Conservation (phyloP, 2,329 filamentous ascomycete genomes). For the Periconia digitata region DNA sequence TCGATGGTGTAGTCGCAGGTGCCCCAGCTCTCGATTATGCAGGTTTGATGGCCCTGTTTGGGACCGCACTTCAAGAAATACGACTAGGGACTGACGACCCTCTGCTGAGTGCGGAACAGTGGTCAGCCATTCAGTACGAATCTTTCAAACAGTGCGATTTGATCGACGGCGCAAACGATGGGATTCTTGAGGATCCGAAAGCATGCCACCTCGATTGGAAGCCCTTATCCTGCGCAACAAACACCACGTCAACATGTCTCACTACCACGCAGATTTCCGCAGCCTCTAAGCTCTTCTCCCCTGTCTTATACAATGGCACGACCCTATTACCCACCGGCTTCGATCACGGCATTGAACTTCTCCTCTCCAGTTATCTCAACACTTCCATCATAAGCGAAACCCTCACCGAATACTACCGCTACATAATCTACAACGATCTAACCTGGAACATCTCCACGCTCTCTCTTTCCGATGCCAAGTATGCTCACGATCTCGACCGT, state of each 20-base stretch:
- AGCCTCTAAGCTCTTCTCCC: conserved; percentile 25
- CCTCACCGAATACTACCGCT: conserved; percentile 44
- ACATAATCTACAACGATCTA: conserved; percentile 45
- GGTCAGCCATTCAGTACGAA: conserved; percentile 43
- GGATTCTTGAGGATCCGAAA: conserved; percentile 49
- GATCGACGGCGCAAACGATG: conserved; percentile 52
- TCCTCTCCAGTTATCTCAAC: conserved; percentile 27
- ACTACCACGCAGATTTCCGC: conserved; percentile 22
- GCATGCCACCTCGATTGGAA: conserved; percentile 19
- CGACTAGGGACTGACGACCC: conserved; percentile 27
- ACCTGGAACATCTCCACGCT: conserved; percentile 41
- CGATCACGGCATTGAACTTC: conserved; percentile 9
- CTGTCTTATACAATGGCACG: conserved; percentile 13
- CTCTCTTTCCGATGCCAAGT: conserved; percentile 36
- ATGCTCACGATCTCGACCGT: conserved; percentile 15
- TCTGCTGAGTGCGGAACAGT: conserved; percentile 43
- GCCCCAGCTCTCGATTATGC: conserved; percentile 36
- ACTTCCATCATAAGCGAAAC: conserved; percentile 30
- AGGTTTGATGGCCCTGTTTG: conserved; percentile 14
- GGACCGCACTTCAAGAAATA: conserved; percentile 5
- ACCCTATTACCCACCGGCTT: not conserved
- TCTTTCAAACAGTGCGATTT: conserved; percentile 54
- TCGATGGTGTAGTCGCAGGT: conserved; percentile 42
- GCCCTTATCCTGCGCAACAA: conserved; percentile 7
- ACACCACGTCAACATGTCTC: conserved; percentile 25